Percentiles rank a stretch among this genome's conserved stretches.
phyloP scores from a whole-genome alignment of 108 stramenopile species.

The Nitzschia sp. region DNA sequence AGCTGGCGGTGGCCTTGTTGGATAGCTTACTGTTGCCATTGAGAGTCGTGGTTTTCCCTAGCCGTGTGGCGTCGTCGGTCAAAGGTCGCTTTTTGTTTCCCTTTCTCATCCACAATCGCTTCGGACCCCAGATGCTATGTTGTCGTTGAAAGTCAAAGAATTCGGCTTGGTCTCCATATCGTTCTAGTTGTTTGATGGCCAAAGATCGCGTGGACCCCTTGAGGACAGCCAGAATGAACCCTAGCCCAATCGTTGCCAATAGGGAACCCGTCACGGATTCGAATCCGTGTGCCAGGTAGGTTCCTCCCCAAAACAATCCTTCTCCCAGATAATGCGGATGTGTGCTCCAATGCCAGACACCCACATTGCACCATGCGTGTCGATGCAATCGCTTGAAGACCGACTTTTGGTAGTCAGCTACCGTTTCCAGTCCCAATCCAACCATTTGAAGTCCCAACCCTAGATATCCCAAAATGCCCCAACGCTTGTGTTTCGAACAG shows the following conservation, averaged over 20 bases:
- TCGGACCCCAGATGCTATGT: conserved; percentile 42
- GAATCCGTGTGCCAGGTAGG: conserved; percentile 41
- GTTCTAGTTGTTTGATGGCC: conserved; percentile 26
- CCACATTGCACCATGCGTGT: conserved; percentile 55
- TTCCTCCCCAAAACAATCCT: conserved; percentile 58
- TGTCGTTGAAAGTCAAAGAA: conserved; percentile 40
- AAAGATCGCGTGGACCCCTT: conserved; percentile 37
- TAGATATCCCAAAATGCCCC: conserved; percentile 36
- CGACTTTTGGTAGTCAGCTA: conserved; percentile 60
- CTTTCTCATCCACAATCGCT: conserved; percentile 22
- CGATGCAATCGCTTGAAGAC: conserved; percentile 50
- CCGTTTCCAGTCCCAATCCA: conserved; percentile 51
- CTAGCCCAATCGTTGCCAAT: conserved; percentile 36
- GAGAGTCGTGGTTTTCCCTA: no score
- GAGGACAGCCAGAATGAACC: conserved; percentile 33
- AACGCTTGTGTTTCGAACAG: conserved; percentile 9
- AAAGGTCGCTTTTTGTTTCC: background rate
- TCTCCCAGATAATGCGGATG: conserved; percentile 70
- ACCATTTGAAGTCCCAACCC: conserved; percentile 39
- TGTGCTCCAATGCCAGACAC: conserved; percentile 50
- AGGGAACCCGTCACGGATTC: conserved; percentile 9
- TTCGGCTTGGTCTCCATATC: conserved; percentile 39
- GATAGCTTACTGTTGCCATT: no score
- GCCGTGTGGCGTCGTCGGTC: no score
- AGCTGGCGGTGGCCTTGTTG: no score